Percentiles rank a stretch among this genome's conserved stretches.
Conservation (phyloP, 106 monocot species). For the Agapanthus africanus region DNA sequence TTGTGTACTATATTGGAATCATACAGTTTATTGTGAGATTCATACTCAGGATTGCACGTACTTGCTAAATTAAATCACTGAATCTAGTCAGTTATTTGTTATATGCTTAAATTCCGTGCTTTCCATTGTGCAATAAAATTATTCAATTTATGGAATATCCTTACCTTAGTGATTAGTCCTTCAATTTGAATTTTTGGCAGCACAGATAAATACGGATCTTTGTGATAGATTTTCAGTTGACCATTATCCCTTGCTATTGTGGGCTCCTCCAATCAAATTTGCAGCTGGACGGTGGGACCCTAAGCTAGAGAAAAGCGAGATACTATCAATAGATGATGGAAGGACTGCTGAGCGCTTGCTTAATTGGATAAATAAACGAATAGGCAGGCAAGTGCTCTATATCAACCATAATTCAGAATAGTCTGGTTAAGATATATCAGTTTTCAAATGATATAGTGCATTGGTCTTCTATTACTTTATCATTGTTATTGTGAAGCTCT, state of each 20-base stretch:
- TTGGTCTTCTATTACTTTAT: not conserved
- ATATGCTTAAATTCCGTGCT: not conserved
- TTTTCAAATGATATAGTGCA: not conserved
- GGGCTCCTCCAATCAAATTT: slow-evolving; percentile 77
- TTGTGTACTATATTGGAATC: not conserved
- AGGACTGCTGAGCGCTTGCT: slow-evolving; percentile 76
- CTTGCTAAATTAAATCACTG: not conserved
- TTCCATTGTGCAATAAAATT: not conserved
- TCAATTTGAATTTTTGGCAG: slow-evolving; percentile 45
- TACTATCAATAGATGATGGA: slow-evolving; percentile 63
- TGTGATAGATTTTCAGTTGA: slow-evolving; percentile 75
- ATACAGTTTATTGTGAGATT: not conserved
- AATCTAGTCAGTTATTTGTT: not conserved
- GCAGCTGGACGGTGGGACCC: slow-evolving; percentile 45
- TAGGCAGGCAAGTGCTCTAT: slow-evolving; percentile 51
- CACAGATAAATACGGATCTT: slow-evolving; percentile 79
- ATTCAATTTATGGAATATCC: slow-evolving; percentile 1
- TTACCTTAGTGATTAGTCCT: slow-evolving; percentile 5
- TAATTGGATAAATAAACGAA: slow-evolving; percentile 83
- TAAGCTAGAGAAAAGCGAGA: slow-evolving; percentile 59
- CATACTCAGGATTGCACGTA: not conserved
- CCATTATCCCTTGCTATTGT: slow-evolving; percentile 78
- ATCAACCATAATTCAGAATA: not conserved
- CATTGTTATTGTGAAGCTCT: not conserved
- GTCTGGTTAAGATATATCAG: too few relatives aligned